Evolutionary conservation across 208 protist species (phyloP).

Genomic region (Trypanosoma rangeli): DNA sequence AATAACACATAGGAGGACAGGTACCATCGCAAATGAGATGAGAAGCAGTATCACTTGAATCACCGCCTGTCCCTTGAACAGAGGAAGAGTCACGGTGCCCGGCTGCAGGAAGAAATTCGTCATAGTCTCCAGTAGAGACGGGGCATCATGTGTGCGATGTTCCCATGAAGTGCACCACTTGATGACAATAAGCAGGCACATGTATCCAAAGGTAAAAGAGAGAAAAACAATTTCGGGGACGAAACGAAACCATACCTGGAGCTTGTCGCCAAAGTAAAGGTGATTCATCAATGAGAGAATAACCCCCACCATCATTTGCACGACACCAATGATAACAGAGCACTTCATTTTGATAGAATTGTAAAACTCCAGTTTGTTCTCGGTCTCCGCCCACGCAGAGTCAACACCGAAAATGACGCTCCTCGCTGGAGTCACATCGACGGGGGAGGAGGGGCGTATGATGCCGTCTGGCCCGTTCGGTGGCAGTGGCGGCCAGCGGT

Average conservation of each 20-base stretch:
- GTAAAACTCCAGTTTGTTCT: constrained; percentile 97
- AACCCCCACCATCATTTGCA: constrained; percentile 97
- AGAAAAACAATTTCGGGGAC: constrained; percentile 98
- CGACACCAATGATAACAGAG: constrained; percentile 95
- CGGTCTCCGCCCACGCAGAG: constrained; percentile 86
- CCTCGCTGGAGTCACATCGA: constrained; percentile 43
- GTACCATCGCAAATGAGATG: constrained; percentile 71
- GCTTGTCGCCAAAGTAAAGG: constrained; percentile 89
- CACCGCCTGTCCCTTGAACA: constrained; percentile 76
- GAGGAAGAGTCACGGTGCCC: constrained; percentile 63
- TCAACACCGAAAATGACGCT: constrained; percentile 84
- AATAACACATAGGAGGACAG: constrained; percentile 84
- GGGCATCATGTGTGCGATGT: constrained; percentile 76
- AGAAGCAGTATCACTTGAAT: constrained; percentile 86
- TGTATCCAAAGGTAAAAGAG: constrained; percentile 94
- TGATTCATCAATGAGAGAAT: constrained; percentile 93
- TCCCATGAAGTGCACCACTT: constrained; percentile 96
- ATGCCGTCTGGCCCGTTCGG: constrained; percentile 42
- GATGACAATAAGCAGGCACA: constrained; percentile 96
- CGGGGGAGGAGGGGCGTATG: constrained; percentile 47
- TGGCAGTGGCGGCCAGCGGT: constrained; percentile 45
- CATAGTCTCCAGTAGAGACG: constrained; percentile 90
- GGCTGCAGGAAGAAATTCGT: constrained; percentile 93
- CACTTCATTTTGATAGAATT: constrained; percentile 94
- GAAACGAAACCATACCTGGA: constrained; percentile 94